Conservation (phyloP, 192 early-diverging fungal genomes). For the Entomortierella lignicola region DNA sequence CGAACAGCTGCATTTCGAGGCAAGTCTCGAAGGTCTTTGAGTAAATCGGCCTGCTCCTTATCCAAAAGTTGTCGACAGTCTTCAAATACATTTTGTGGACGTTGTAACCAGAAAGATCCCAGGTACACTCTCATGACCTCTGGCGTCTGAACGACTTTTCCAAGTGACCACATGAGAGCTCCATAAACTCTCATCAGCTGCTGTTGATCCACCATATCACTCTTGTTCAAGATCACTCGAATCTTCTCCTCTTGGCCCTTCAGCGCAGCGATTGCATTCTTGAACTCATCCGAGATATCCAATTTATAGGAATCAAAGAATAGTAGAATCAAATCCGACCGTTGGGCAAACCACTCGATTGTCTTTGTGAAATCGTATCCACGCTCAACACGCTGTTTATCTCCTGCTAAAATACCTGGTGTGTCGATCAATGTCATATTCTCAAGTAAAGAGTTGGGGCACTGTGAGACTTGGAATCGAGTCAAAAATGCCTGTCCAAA, state of each 20-base stretch:
- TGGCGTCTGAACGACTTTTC: slow-evolving; percentile 89
- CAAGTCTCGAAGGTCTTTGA: slow-evolving; percentile 81
- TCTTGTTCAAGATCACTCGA: slow-evolving; percentile 89
- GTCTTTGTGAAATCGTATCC: slow-evolving; percentile 86
- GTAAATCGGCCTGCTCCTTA: slow-evolving; percentile 82
- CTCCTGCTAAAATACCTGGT: slow-evolving; percentile 89
- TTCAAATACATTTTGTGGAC: slow-evolving; percentile 71
- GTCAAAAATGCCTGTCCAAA: slow-evolving; percentile 86
- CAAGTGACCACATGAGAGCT: slow-evolving; percentile 94
- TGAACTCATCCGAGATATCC: slow-evolving; percentile 93
- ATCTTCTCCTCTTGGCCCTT: slow-evolving; percentile 91
- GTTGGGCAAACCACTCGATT: slow-evolving; percentile 89
- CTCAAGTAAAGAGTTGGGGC: slow-evolving; percentile 76
- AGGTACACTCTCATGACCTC: slow-evolving; percentile 90
- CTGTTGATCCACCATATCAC: slow-evolving; percentile 86
- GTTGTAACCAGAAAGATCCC: slow-evolving; percentile 84
- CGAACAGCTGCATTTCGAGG: slow-evolving; percentile 85
- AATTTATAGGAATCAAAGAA: slow-evolving; percentile 92
- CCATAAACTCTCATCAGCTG: slow-evolving; percentile 93
- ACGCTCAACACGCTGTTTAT: slow-evolving; percentile 85
- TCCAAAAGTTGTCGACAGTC: slow-evolving; percentile 78
- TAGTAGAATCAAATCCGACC: slow-evolving; percentile 85
- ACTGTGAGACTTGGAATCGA: slow-evolving; percentile 88
- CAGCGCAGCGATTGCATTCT: slow-evolving; percentile 78
- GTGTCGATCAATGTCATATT: slow-evolving; percentile 91